Conservation (phyloP, 305 asterid species). For the Caryopteris hybrid region DNA sequence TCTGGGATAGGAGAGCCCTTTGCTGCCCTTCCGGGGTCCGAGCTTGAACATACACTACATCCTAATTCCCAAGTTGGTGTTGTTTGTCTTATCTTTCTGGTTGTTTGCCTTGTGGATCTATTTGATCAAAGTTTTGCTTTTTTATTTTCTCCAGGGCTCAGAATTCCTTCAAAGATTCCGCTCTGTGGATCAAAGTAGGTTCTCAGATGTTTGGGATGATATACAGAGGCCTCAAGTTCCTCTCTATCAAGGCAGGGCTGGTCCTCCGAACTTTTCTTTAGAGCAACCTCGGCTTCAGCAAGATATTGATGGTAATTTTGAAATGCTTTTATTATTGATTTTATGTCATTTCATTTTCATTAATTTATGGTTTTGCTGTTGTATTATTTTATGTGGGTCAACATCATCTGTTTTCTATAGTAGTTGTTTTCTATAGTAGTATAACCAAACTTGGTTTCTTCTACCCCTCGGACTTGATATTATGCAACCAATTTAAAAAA, state of each 20-base stretch:
- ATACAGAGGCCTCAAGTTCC: slow-evolving; percentile 76
- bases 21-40: slow-evolving; percentile 85
- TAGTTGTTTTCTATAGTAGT: neutral
- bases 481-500: neutral
- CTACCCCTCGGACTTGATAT: slow-evolving; percentile 4
- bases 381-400: neutral
- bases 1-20: slow-evolving; percentile 61
- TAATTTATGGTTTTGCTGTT: neutral
- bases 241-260: slow-evolving; percentile 37
- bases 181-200: slow-evolving; percentile 64
- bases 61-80: slow-evolving; percentile 71
- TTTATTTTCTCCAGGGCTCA: slow-evolving; percentile 50
- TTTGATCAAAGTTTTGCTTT: slow-evolving; percentile 11
- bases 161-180: slow-evolving; percentile 80
- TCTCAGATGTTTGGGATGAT: slow-evolving; percentile 92
- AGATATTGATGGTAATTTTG: slow-evolving; percentile 60
- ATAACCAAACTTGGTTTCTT: slow-evolving; percentile 3
- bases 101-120: slow-evolving; percentile 10
- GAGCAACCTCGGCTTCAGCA: slow-evolving; percentile 54
- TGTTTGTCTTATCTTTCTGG: slow-evolving; percentile 1
- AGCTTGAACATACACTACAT: slow-evolving; percentile 58
- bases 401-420: neutral
- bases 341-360: slow-evolving; percentile 5
- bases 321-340: slow-evolving; percentile 4
- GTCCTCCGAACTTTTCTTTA: slow-evolving; percentile 38